Evolutionary conservation across 805 yeast species (phyloP), one percentile per base, ranked within the genome.

Genomic region (Pichia scutulata): DNA sequence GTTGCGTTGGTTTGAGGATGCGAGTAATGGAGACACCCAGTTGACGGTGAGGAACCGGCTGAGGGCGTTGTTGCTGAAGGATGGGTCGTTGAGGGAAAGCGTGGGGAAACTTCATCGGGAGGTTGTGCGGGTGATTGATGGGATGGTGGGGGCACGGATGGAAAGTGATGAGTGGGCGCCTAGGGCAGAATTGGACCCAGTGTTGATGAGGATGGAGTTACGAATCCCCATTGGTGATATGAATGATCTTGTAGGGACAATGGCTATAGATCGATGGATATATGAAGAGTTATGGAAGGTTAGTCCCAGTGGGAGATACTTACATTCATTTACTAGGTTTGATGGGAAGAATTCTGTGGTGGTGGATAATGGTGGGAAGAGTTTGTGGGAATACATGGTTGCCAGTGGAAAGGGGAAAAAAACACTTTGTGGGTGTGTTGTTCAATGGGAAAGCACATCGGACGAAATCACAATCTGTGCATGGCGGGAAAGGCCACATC

Each of bases 1-100:
- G 1, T 54, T 86, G 0, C 45, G 52, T 0, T 86, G 93, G 92
- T 80, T 82, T 60, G 90, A 86, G 57, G 95, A 87, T 57, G 60
- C 66, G 2, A 80, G 92, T 0, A 87, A 87, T 55, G 58, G 59
- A 2, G 81, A 82, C 55, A 66, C 73, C 2, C 57, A 60, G 10
- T 69, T 82, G 43, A 85, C 92, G 0, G 57, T 67, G 37, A 69
- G 95, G 46, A 86, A 86, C 19, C 10, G 37, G 19, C 37, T 33
- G 19, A 16, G 37, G 19, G 37, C 19, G 8, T 16, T 33, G 18
- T n/a, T 33, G 10, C 19, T 19, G 4, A 2, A 12, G 19, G 19
- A 33, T n/a, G 8, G 8, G 19, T 19, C 6, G 5, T n/a, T 33
- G 37, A 16, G 19, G 10, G 19, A 33, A 33, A 16, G 19, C 6